Conservation (phyloP, 805 yeast genomes). For the Candida namnaoensis region DNA sequence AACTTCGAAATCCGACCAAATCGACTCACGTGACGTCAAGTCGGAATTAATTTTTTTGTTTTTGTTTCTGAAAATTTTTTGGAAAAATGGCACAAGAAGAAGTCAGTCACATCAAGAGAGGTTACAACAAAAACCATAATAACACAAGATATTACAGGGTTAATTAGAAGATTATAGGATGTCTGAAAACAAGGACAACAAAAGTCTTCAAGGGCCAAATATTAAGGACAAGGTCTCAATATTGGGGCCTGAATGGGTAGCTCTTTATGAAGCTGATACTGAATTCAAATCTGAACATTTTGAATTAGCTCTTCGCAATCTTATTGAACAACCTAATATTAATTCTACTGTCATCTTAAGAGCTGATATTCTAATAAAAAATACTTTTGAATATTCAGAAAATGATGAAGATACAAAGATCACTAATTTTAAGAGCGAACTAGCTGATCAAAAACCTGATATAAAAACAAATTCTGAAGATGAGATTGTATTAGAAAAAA, state of each 20-base stretch:
- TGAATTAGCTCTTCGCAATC: constrained; percentile 67
- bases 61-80: too few species aligned
- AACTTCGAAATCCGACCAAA: too few species aligned
- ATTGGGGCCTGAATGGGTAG: constrained; percentile 57
- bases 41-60: too few species aligned
- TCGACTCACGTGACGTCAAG: background rate
- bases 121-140: too few species aligned
- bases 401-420: constrained; percentile 20
- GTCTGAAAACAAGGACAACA: background rate
- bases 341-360: constrained; percentile 87
- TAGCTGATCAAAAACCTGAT: constrained; percentile 21
- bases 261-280: constrained; percentile 39
- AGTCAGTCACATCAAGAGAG: too few species aligned
- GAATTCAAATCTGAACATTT: constrained; percentile 50
- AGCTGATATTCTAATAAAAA: constrained; percentile 68
- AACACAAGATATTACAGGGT: too few species aligned
- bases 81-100: too few species aligned
- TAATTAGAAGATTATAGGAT: too few species aligned
- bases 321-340: constrained; percentile 78
- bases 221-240: constrained; percentile 30
- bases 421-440: constrained; percentile 16
- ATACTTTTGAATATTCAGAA: constrained; percentile 25
- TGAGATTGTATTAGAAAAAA: constrained; percentile 18
- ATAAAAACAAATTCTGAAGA: constrained; percentile 16
- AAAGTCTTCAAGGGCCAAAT: constrained; percentile 25